Conservation (phyloP, 2,329 filamentous ascomycete genomes). For the Sclerotinia trifoliorum region DNA sequence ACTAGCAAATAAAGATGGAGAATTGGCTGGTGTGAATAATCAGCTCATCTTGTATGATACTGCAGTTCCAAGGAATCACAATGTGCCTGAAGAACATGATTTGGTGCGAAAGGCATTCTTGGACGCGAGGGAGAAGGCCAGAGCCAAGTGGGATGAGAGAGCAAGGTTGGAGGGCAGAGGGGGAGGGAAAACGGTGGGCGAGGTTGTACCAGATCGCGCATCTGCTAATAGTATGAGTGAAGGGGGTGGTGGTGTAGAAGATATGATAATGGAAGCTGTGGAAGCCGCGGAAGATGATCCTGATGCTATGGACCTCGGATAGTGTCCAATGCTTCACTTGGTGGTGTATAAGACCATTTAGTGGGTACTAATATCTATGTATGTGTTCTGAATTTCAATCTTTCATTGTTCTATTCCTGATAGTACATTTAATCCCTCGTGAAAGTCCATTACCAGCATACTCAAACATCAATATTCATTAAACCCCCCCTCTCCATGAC, state of each 20-base stretch:
- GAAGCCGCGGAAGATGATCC: slow-evolving; percentile 47
- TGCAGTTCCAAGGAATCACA: slow-evolving; percentile 68
- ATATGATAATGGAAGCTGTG: slow-evolving; percentile 30
- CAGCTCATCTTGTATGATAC: slow-evolving; percentile 77
- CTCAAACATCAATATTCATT: slow-evolving; percentile 28
- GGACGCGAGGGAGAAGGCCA: slow-evolving; percentile 68
- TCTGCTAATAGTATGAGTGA: slow-evolving; percentile 25
- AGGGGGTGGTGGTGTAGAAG: slow-evolving; percentile 14
- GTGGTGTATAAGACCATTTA: slow-evolving; percentile 11
- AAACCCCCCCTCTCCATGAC: slow-evolving; percentile 8
- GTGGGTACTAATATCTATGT: neutral
- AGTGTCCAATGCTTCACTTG: slow-evolving; percentile 13
- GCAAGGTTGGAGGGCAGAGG: slow-evolving; percentile 39
- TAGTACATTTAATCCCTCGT: slow-evolving; percentile 33
- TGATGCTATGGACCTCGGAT: slow-evolving; percentile 66
- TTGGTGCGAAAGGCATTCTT: slow-evolving; percentile 80
- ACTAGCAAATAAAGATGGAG: slow-evolving; percentile 55
- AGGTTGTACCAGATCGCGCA: slow-evolving; percentile 23
- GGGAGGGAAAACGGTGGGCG: slow-evolving; percentile 33
- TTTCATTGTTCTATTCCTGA: slow-evolving; percentile 38
- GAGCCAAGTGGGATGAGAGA: slow-evolving; percentile 56
- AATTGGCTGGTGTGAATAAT: slow-evolving; percentile 54
- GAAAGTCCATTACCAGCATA: neutral
- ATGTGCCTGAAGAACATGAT: slow-evolving; percentile 71
- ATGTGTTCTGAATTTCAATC: slow-evolving; percentile 5